Evolutionary conservation across 2,329 filamentous ascomycete genomes (phyloP), one percentile per base, ranked within the genome.

Genomic region (Trichoderma pleuroti): DNA sequence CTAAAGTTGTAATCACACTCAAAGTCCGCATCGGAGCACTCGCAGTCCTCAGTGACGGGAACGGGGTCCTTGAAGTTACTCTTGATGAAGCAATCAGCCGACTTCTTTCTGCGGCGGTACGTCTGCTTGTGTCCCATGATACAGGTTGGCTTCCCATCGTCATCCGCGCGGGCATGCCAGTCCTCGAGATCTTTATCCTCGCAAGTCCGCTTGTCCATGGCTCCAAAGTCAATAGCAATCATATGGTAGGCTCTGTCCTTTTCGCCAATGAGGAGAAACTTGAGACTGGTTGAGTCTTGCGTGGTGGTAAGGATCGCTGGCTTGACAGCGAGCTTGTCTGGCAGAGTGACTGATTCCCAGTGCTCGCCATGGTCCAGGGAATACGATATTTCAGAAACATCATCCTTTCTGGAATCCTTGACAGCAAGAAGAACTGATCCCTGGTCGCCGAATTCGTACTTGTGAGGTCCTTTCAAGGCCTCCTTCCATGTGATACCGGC

Each of bases 1-100:
- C 90, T 84, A 78, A 97, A 98, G 80, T 97, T 97, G 85, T 92
- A 97, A 78, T 98, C 95, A 79, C 96, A 99, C 82, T 99, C 96
- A 79, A 97, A 99, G 80, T 99, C 97, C 39, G 86, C 84, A 70
- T 92, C 88, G 0, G 90, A 90, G 81, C 96, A 99, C 52, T 93
- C 89, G 84, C 96, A 99, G 60, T 89, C 81, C 75, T 93, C 88
- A 32, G 88, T 91, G 72, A 90, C 84, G 2, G 92, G 88, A 39
- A 88, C 81, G 0, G 92, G 90, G 73, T 96, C 92, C 77, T 93
- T 90, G 83, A 97, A 98, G 67, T 95, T 89, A 72, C 92, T 86
- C 75, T 93, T 92, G 75, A 98, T 86, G 79, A 98, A 97, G 81
- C 97, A 99, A 72, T 97, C 89, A 21, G 92, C 91, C 75, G 93